Evolutionary conservation across 148 eudicot species (phyloP).

Genomic region (Chenopodium suecicum): DNA sequence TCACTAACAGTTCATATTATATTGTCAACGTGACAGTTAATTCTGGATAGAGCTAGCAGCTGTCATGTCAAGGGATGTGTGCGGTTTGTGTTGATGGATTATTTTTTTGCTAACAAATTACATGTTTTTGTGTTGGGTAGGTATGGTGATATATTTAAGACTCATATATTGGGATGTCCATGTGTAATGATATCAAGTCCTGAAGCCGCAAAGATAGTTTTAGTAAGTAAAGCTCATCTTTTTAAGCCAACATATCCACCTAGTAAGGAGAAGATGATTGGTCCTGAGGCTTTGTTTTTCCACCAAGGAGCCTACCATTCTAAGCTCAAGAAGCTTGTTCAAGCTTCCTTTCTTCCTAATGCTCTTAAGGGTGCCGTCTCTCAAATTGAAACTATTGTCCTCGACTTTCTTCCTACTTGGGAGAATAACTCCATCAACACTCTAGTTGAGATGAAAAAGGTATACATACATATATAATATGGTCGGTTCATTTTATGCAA

Average conservation of each 20-base stretch:
- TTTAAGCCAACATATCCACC: slow-evolving; percentile 92
- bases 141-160: slow-evolving; percentile 82
- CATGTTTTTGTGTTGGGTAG: slow-evolving; percentile 20
- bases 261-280: slow-evolving; percentile 79
- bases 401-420: slow-evolving; percentile 54
- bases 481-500: not conserved
- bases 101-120: not conserved
- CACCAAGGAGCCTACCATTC: slow-evolving; percentile 83
- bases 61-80: no score
- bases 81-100: not conserved
- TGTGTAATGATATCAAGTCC: slow-evolving; percentile 96
- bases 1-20: not conserved
- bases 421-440: slow-evolving; percentile 51
- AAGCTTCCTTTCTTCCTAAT: slow-evolving; percentile 55
- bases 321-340: slow-evolving; percentile 60
- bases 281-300: slow-evolving; percentile 78
- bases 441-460: slow-evolving; percentile 82
- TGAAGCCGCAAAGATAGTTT: slow-evolving; percentile 64
- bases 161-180: slow-evolving; percentile 86
- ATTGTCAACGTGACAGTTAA: not conserved
- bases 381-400: slow-evolving; percentile 55
- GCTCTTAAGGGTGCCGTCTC: slow-evolving; percentile 39
- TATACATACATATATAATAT: slow-evolving; percentile 8
- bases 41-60: not conserved
- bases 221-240: slow-evolving; percentile 66